Conservation (phyloP, 345 rosid genomes). For the Excoecaria cochinchinensis region DNA sequence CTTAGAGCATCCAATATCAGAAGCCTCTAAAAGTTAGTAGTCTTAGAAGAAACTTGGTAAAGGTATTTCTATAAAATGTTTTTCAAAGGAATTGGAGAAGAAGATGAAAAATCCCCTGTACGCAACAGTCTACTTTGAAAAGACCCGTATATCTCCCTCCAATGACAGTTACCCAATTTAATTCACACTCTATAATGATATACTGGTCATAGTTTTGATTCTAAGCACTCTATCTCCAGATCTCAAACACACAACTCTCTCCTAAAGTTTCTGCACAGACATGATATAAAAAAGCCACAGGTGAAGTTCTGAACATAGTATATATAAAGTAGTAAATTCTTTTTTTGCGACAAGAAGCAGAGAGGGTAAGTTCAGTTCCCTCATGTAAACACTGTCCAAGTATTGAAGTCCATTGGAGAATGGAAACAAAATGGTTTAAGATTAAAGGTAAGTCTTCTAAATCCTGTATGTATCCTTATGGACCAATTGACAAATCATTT, state of each 20-base stretch:
- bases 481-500: not conserved
- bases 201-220: too few relatives aligned
- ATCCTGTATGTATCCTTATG: not conserved
- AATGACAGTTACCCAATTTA: not conserved
- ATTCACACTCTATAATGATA: too few relatives aligned
- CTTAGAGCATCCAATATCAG: too few relatives aligned
- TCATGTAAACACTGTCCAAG: too few relatives aligned
- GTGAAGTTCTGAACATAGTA: not conserved
- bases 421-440: not conserved
- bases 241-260: not conserved
- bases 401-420: not conserved
- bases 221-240: not conserved
- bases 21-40: too few relatives aligned
- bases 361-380: too few relatives aligned
- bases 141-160: not conserved
- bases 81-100: not conserved
- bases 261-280: not conserved
- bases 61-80: not conserved
- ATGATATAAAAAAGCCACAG: not conserved
- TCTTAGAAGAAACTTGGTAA: not conserved
- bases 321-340: not conserved
- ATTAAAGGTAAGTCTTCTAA: not conserved
- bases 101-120: not conserved
- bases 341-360: not conserved
- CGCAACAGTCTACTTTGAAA: not conserved